These are phyloP conservation scores for Fraxinus baroniana DNA, from an alignment of 305 asterid species.

Conservation along the genomic window DNA sequence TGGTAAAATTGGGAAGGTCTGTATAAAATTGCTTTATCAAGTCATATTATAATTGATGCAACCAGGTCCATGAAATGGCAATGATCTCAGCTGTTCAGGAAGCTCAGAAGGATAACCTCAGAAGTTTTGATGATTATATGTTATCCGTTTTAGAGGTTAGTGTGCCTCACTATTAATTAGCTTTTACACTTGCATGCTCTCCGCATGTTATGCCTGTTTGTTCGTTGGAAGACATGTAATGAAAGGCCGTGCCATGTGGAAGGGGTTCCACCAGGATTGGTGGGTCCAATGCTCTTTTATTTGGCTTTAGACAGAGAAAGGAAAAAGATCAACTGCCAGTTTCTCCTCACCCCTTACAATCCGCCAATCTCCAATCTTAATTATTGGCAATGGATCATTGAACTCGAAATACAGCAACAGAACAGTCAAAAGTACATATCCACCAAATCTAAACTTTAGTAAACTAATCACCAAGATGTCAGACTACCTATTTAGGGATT, in stretches of 20 bases:
- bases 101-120: constrained; percentile 91
- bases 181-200: not conserved
- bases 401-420: not conserved
- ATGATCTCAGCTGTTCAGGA: constrained; percentile 95
- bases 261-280: not conserved
- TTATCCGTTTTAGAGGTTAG: constrained; percentile 91
- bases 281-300: not conserved
- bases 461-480: not conserved
- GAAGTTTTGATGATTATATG: constrained; percentile 87
- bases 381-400: not conserved
- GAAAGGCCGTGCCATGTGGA: not conserved
- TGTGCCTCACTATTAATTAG: constrained; percentile 12
- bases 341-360: not conserved
- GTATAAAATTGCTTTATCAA: not conserved
- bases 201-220: not conserved
- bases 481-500: not conserved
- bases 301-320: not conserved
- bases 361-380: not conserved
- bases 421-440: not conserved
- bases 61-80: constrained; percentile 97
- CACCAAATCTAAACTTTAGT: not conserved
- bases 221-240: not conserved
- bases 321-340: not conserved
- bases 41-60: constrained; percentile 23
- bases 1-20: not conserved